Percentiles rank a stretch among this genome's conserved stretches.
phyloP scores from a whole-genome alignment of 148 eudicot genomes.

The Rhododendron henanense region DNA sequence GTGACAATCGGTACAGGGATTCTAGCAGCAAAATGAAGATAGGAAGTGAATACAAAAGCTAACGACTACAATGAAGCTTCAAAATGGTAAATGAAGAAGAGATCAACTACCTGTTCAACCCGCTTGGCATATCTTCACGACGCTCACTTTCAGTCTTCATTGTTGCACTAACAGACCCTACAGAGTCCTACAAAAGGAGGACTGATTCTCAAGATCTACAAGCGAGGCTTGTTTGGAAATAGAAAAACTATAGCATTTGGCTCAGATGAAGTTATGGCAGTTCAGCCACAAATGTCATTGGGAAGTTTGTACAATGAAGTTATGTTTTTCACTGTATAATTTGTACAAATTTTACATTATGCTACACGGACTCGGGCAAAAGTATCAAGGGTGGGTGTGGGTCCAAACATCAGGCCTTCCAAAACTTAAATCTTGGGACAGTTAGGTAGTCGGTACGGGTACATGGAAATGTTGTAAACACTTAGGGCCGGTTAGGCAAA shows the following conservation, averaged over 20 bases:
- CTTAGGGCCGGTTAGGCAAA: too few species aligned
- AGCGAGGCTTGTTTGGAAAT: not conserved
- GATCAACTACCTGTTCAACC: constrained; percentile 46
- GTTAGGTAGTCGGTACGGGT: not conserved
- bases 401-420: not conserved
- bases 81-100: not conserved
- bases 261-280: not conserved
- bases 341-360: not conserved
- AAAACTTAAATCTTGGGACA: not conserved
- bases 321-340: not conserved
- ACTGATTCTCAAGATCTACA: not conserved
- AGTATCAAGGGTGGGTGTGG: not conserved
- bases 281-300: not conserved
- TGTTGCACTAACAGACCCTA: constrained; percentile 42
- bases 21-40: constrained; percentile 31
- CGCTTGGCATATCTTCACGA: constrained; percentile 56
- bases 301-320: too few species aligned
- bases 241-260: not conserved
- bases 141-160: constrained; percentile 58
- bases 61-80: not conserved
- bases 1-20: constrained; percentile 69
- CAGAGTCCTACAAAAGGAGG: constrained; percentile 51
- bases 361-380: not conserved
- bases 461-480: not conserved
- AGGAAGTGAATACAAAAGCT: not conserved